phyloP scores from a whole-genome alignment of 148 eudicot species.

The Cornus kousa region DNA sequence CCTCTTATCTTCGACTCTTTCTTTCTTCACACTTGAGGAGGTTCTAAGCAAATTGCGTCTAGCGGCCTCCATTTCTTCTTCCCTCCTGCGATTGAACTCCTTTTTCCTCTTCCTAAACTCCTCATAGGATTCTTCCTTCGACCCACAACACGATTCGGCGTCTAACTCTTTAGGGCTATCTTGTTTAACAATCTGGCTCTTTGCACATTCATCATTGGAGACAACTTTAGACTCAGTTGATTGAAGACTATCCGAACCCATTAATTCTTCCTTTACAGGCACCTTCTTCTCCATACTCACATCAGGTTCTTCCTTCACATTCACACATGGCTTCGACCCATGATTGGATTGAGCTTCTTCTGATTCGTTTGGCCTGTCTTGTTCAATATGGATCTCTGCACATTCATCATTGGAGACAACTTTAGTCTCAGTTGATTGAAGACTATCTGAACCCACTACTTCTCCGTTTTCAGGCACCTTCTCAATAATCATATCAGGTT shows the following conservation, averaged over 20 bases:
- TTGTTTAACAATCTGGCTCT: neutral
- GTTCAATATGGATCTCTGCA: neutral
- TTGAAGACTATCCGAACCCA: slow-evolving; percentile 10
- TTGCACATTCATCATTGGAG: neutral
- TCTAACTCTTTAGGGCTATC: neutral
- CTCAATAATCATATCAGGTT: slow-evolving; percentile 9
- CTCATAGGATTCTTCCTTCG: neutral
- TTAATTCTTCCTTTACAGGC: slow-evolving; percentile 7
- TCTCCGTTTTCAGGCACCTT: slow-evolving; percentile 5
- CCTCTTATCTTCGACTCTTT: slow-evolving; percentile 23
- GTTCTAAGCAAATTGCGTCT: slow-evolving; percentile 6
- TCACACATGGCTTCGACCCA: neutral
- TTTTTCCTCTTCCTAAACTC: neutral
- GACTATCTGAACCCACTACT: slow-evolving; percentile 9
- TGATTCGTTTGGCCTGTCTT: slow-evolving; percentile 5
- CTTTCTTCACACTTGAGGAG: slow-evolving; percentile 22
- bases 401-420: neutral
- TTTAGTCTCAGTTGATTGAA: neutral
- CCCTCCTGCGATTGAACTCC: neutral
- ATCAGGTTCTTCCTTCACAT: slow-evolving; percentile 21
- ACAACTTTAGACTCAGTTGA: neutral
- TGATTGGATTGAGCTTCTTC: neutral
- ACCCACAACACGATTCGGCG: neutral
- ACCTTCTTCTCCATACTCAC: slow-evolving; percentile 10
- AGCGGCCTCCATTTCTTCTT: neutral